Conservation (phyloP, 2,329 filamentous ascomycete genomes). For the Claviceps monticola region DNA sequence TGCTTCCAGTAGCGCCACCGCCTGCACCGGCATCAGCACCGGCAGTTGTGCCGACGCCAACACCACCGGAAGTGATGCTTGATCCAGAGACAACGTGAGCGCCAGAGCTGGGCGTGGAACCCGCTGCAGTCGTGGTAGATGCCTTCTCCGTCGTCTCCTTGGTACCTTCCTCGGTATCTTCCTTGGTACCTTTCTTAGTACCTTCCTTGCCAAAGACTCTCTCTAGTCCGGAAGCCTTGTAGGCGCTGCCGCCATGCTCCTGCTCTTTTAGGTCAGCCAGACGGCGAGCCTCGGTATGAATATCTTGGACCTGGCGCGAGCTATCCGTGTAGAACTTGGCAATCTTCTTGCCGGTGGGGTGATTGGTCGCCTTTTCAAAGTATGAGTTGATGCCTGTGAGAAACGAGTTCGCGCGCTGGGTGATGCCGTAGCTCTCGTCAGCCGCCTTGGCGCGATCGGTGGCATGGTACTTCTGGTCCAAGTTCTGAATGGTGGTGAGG, state of each 20-base stretch:
- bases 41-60: neutral
- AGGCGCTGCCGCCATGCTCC: slow-evolving; percentile 42
- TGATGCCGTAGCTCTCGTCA: slow-evolving; percentile 74
- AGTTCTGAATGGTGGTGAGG: slow-evolving; percentile 56
- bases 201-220: slow-evolving; percentile 43
- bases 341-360: slow-evolving; percentile 77
- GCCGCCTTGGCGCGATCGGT: slow-evolving; percentile 72
- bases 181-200: slow-evolving; percentile 12
- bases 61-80: neutral
- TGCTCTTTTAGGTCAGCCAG: slow-evolving; percentile 77
- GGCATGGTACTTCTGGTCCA: slow-evolving; percentile 79
- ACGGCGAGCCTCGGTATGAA: slow-evolving; percentile 80
- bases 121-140: slow-evolving; percentile 9
- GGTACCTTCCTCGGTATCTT: slow-evolving; percentile 4
- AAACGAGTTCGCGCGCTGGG: slow-evolving; percentile 52
- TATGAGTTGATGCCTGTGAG: slow-evolving; percentile 63
- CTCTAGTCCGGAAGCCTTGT: slow-evolving; percentile 44
- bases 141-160: slow-evolving; percentile 6
- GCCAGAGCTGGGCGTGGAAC: neutral
- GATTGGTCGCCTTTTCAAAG: slow-evolving; percentile 84
- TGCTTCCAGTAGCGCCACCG: slow-evolving; percentile 3
- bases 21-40: slow-evolving; percentile 1
- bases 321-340: slow-evolving; percentile 76
- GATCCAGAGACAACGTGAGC: neutral
- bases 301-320: slow-evolving; percentile 82